Conservation (phyloP, 2,329 filamentous ascomycete species). For the Clathrospora elynae region DNA sequence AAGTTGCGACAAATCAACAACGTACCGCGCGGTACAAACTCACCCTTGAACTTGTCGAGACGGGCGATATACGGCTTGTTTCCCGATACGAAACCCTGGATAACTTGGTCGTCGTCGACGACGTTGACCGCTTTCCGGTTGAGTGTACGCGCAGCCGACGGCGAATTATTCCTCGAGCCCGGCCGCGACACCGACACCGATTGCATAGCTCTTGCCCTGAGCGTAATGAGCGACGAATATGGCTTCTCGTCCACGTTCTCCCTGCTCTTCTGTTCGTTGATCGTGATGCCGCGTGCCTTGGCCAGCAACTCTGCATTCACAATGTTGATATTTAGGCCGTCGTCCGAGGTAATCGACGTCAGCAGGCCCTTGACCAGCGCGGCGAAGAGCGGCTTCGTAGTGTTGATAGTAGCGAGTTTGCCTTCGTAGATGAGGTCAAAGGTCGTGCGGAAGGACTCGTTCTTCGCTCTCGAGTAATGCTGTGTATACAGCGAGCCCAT, state of each 20-base stretch:
- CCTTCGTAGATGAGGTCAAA: slow-evolving; percentile 82
- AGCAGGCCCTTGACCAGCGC: slow-evolving; percentile 79
- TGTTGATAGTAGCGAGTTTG: slow-evolving; percentile 70
- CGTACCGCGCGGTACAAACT: slow-evolving; percentile 74
- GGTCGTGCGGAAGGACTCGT: slow-evolving; percentile 61
- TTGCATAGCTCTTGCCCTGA: slow-evolving; percentile 60
- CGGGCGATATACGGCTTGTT: slow-evolving; percentile 71
- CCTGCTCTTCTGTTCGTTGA: slow-evolving; percentile 73
- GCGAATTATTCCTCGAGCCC: slow-evolving; percentile 38
- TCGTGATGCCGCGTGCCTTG: slow-evolving; percentile 75
- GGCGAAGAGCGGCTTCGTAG: slow-evolving; percentile 78
- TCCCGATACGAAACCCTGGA: slow-evolving; percentile 70
- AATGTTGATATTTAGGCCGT: slow-evolving; percentile 75
- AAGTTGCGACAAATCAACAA: slow-evolving; percentile 81
- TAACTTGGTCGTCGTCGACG: slow-evolving; percentile 55
- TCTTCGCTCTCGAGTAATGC: slow-evolving; percentile 61
- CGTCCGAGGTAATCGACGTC: slow-evolving; percentile 68
- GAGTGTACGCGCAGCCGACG: slow-evolving; percentile 24
- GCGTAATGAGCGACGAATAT: slow-evolving; percentile 73
- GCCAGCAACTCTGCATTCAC: slow-evolving; percentile 79
- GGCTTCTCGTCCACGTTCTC: slow-evolving; percentile 64
- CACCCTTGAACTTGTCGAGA: slow-evolving; percentile 73
- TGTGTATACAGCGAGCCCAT: slow-evolving; percentile 82
- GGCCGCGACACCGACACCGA: slow-evolving; percentile 39
- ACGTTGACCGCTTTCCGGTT: too few relatives aligned